phyloP scores from a whole-genome alignment of 169 alveolate species.

The Eimeria nieschulzi region DNA sequence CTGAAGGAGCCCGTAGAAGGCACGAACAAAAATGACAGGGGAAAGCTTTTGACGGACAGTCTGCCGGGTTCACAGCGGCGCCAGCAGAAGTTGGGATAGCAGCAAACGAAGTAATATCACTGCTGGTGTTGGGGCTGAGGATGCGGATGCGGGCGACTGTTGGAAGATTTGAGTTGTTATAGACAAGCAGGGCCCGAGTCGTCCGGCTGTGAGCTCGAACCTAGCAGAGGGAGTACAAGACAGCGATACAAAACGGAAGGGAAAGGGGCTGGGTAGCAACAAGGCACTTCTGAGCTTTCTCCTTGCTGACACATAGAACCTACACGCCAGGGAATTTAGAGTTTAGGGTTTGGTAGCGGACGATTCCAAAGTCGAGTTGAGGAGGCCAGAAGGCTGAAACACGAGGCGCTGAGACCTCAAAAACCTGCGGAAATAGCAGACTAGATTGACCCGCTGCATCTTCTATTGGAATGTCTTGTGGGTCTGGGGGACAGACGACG shows the following conservation, averaged over 20 bases:
- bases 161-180: background rate
- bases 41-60: background rate
- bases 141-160: conserved; percentile 36
- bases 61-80: background rate
- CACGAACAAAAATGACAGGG: conserved; percentile 45
- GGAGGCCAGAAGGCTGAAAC: conserved; percentile 40
- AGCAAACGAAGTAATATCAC: conserved; percentile 8
- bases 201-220: conserved; percentile 51
- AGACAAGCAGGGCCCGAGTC: conserved; percentile 52
- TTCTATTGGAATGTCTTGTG: background rate
- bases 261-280: background rate
- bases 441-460: background rate
- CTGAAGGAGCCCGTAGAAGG: conserved; percentile 21
- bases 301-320: too few species aligned
- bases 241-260: background rate
- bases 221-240: background rate
- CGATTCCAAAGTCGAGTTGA: conserved; percentile 33
- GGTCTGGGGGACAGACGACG: conserved; percentile 20
- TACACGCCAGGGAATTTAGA: too few species aligned
- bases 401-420: conserved; percentile 20
- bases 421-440: conserved; percentile 1
- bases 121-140: background rate
- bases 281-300: background rate
- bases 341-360: background rate
- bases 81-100: conserved; percentile 7